phyloP scores from a whole-genome alignment of 2,329 filamentous ascomycete genomes.

The Colletotrichum somersetense region DNA sequence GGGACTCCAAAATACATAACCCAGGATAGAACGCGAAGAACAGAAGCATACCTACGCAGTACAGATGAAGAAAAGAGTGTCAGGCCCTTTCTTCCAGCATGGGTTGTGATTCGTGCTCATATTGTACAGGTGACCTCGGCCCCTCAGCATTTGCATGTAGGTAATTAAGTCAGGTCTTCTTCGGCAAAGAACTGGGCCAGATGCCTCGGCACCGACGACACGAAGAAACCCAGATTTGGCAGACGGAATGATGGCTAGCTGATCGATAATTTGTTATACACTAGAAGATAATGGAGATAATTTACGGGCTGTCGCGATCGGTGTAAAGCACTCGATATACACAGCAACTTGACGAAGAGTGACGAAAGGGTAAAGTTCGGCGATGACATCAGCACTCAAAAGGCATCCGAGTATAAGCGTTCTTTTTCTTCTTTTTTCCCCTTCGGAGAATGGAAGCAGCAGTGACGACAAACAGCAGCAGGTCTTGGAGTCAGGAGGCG shows the following conservation, averaged over 20 bases:
- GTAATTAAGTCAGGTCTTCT: not conserved
- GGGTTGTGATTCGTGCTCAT: conserved; percentile 28
- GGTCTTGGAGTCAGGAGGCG: conserved; percentile 19
- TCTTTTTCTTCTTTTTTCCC: not conserved
- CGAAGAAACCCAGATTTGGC: not conserved
- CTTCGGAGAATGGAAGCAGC: not conserved
- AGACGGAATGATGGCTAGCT: not conserved
- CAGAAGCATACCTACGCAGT: not conserved
- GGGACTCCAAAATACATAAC: not conserved
- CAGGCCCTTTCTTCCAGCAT: conserved; percentile 10
- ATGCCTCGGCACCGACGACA: not conserved
- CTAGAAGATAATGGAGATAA: too few relatives aligned
- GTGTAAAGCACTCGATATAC: not conserved
- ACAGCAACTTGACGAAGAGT: not conserved
- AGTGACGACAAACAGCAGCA: conserved; percentile 1
- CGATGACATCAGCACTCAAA: conserved; percentile 24
- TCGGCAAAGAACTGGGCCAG: conserved; percentile 1
- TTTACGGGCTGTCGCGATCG: not conserved
- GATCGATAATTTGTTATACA: too few relatives aligned
- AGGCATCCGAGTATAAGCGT: not conserved
- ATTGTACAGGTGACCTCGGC: conserved; percentile 20
- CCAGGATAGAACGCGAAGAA: not conserved
- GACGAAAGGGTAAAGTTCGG: conserved; percentile 5
- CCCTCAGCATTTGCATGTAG: conserved; percentile 12
- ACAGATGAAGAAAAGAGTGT: not conserved